phyloP scores from a whole-genome alignment of 2,329 filamentous ascomycete species.

The Orbilia ellipsospora region DNA sequence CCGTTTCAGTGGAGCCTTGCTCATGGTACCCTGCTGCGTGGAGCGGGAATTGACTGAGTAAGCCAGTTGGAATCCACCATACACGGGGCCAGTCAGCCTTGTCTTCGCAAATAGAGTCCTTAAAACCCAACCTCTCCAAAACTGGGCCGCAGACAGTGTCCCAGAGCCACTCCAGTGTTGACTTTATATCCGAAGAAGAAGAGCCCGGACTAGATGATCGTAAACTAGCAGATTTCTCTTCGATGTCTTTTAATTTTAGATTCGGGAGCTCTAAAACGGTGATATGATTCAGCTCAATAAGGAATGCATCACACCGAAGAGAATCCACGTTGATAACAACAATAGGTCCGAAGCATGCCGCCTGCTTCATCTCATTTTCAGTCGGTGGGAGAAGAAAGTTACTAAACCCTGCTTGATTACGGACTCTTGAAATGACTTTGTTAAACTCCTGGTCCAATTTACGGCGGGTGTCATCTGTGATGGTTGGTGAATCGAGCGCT shows the following conservation, averaged over 20 bases:
- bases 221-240: no score
- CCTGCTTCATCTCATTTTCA: constrained; percentile 14
- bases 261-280: constrained; percentile 12
- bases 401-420: constrained; percentile 13
- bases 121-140: constrained; percentile 59
- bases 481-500: constrained; percentile 17
- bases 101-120: constrained; percentile 22
- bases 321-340: constrained; percentile 10
- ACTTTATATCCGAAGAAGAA: background rate
- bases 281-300: constrained; percentile 9
- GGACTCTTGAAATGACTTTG: constrained; percentile 22
- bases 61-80: constrained; percentile 62
- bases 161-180: constrained; percentile 61
- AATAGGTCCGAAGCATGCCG: constrained; percentile 17
- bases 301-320: constrained; percentile 25
- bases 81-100: constrained; percentile 56
- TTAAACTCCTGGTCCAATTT: constrained; percentile 15
- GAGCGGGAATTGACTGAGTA: constrained; percentile 60
- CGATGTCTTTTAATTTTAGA: constrained; percentile 4
- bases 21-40: constrained; percentile 62
- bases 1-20: constrained; percentile 55
- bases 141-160: constrained; percentile 58
- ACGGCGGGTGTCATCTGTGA: background rate
- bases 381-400: constrained; percentile 40
- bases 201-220: background rate